These are phyloP conservation scores for Barbarea vulgaris DNA, from an alignment of 345 rosid species.

Conservation along the genomic window DNA sequence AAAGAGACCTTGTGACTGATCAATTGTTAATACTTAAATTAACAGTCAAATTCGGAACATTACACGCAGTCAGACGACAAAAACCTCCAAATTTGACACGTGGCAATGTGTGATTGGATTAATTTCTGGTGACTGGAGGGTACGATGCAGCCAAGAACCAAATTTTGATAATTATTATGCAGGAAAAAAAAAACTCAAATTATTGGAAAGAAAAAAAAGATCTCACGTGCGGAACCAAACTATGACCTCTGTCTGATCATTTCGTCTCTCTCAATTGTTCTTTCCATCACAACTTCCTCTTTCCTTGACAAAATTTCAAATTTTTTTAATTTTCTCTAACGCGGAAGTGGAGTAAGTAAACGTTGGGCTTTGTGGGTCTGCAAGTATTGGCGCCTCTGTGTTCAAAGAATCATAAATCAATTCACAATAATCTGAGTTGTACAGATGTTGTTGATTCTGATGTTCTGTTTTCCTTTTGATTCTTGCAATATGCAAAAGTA, in stretches of 20 bases:
- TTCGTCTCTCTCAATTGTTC: constrained; percentile 27
- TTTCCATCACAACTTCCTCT: constrained; percentile 19
- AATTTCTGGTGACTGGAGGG: constrained; percentile 29
- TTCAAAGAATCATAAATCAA: constrained; percentile 22
- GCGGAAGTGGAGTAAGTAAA: constrained; percentile 35
- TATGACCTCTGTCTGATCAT: constrained; percentile 38
- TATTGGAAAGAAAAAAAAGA: not conserved
- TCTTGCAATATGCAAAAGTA: constrained; percentile 15
- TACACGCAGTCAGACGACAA: constrained; percentile 3
- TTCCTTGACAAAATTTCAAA: not conserved
- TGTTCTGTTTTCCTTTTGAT: constrained; percentile 20
- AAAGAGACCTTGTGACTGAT: constrained; percentile 29
- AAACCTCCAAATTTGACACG: not conserved
- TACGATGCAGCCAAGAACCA: constrained; percentile 38
- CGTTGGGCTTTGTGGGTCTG: constrained; percentile 13
- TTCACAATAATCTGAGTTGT: not conserved
- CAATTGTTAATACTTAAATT: not conserved
- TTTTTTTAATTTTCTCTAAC: not conserved
- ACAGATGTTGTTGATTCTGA: constrained; percentile 10
- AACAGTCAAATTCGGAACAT: constrained; percentile 6
- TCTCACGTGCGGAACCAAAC: constrained; percentile 43
- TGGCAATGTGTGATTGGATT: not conserved
- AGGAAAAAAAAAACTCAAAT: constrained; percentile 1
- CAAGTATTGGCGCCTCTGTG: constrained; percentile 6
- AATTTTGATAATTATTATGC: constrained; percentile 11